Evolutionary conservation across 75 land plant species (phyloP), one percentile per base, ranked within the genome.

Genomic region (Selaginella tamariscina): DNA sequence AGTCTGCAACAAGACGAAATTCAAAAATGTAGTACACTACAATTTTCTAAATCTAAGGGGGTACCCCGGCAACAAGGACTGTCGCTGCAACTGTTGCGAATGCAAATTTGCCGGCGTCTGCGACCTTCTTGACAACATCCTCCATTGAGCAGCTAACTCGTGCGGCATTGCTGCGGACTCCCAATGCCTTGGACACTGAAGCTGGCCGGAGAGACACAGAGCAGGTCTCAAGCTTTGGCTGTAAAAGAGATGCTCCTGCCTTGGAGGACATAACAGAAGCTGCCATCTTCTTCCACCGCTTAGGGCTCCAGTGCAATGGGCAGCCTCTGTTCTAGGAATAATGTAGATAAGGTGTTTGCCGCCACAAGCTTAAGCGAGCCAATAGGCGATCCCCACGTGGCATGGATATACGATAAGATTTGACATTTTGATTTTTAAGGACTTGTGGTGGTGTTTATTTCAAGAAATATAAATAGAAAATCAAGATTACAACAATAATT

Each of bases 51-150:
- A 68, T 22, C 56, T 13, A 68, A 27, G 15, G 27, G 20, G 82
- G 49, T 78, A 92, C 98, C 71, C 90, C 86, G 30, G 74, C 96
- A 5, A 85, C 71, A 60, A 93, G 81, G 24, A 88, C 88, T 8
- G 96, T 86, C 33, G 91, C 78, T 56, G 91, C 96, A 32, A 89
- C 83, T 29, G 86, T 85, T 55, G 86, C 75, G 24, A 89, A 90
- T 8, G 91, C 98, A 20, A 87, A 56, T 81, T 87, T 93, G 54
- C 85, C 70, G 32, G 84, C 96, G 29, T 85, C 91, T 29, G 68
- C 71, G 66, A 71, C 79, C 70, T 81, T 86, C 72, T 78, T 77
- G 67, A 88, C 57, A 69, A 86, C 87, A 32, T 82, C 56, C 31
- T 86, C 85, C 31, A 85, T 70, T 15, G 83, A 82, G 86, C 98